Evolutionary conservation across 345 rosid genomes (phyloP).

Genomic region (Turritis glabra): DNA sequence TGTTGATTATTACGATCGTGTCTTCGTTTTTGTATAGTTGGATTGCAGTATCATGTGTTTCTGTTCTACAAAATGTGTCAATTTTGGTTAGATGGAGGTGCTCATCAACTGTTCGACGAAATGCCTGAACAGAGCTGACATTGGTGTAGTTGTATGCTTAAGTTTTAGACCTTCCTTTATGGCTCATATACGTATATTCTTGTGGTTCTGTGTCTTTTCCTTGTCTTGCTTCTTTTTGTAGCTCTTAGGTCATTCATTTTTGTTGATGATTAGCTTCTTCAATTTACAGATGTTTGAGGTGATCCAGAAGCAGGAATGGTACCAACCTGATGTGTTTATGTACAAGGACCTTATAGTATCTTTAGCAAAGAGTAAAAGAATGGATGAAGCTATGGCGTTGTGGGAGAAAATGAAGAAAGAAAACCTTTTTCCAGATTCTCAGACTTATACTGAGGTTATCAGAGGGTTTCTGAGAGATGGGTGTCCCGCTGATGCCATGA

Average conservation of each 20-base stretch:
- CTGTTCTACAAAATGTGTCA: not conserved
- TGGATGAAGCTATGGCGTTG: slow-evolving; percentile 75
- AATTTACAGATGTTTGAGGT: slow-evolving; percentile 67
- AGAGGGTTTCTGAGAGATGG: slow-evolving; percentile 82
- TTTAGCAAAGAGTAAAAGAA: slow-evolving; percentile 60
- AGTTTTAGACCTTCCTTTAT: not conserved
- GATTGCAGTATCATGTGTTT: not conserved
- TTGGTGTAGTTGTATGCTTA: not conserved
- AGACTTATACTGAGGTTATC: slow-evolving; percentile 82
- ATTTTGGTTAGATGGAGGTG: not conserved
- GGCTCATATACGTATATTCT: not conserved
- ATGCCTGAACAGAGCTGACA: slow-evolving; percentile 23
- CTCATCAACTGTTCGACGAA: slow-evolving; percentile 36
- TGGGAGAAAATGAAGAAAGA: slow-evolving; percentile 85
- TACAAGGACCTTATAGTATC: slow-evolving; percentile 86
- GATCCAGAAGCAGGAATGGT: slow-evolving; percentile 83
- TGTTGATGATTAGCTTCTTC: slow-evolving; percentile 11
- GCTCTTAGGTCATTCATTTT: not conserved
- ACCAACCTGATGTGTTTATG: slow-evolving; percentile 70
- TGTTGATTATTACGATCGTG: not conserved
- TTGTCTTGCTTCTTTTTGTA: no score
- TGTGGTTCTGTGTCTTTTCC: slow-evolving; percentile 6
- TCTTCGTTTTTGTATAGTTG: not conserved
- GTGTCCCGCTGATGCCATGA: slow-evolving; percentile 92
- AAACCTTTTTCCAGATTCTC: slow-evolving; percentile 79